Evolutionary conservation across 495 filamentous ascomycete species (phyloP).

Genomic region (Hypoxylon fragiforme): DNA sequence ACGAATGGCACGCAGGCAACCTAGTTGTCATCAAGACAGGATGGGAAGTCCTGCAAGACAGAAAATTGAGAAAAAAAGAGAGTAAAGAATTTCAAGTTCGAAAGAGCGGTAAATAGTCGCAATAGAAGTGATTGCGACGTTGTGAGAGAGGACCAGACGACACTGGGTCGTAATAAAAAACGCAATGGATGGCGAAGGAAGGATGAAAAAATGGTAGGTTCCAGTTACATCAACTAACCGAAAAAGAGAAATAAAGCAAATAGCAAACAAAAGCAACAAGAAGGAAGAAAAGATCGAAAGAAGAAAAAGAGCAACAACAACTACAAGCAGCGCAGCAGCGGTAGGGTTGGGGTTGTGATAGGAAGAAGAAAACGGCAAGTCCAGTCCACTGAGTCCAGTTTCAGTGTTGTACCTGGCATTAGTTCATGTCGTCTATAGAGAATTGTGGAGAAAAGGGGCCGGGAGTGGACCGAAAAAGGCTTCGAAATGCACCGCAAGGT

Average conservation of each 20-base stretch:
- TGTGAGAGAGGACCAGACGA: conserved; percentile 23
- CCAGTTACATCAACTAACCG: too few relatives aligned
- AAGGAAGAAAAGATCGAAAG: not conserved
- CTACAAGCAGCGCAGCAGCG: too few relatives aligned
- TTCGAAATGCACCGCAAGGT: conserved; percentile 13
- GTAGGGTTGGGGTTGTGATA: too few relatives aligned
- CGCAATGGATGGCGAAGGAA: conserved; percentile 20
- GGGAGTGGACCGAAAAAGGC: conserved; percentile 12
- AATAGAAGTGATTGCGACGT: conserved; percentile 10
- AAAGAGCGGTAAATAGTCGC: conserved; percentile 25
- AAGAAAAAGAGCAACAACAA: conserved; percentile 5
- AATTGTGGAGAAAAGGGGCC: conserved; percentile 26
- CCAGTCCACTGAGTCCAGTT: conserved; percentile 12
- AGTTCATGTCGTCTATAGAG: conserved; percentile 26
- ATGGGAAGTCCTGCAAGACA: conserved; percentile 17
- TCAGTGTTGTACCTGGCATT: conserved; percentile 34
- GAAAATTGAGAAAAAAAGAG: conserved; percentile 19
- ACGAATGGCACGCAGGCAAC: conserved; percentile 27
- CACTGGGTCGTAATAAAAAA: conserved; percentile 28
- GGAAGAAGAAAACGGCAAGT: too few relatives aligned
- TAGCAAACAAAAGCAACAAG: conserved; percentile 7
- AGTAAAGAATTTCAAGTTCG: conserved; percentile 25
- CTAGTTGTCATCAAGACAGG: conserved; percentile 35
- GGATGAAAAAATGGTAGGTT: conserved; percentile 16
- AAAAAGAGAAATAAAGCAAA: not conserved